Conservation (phyloP, 2,329 filamentous ascomycete genomes). For the Lachnellula occidentalis region DNA sequence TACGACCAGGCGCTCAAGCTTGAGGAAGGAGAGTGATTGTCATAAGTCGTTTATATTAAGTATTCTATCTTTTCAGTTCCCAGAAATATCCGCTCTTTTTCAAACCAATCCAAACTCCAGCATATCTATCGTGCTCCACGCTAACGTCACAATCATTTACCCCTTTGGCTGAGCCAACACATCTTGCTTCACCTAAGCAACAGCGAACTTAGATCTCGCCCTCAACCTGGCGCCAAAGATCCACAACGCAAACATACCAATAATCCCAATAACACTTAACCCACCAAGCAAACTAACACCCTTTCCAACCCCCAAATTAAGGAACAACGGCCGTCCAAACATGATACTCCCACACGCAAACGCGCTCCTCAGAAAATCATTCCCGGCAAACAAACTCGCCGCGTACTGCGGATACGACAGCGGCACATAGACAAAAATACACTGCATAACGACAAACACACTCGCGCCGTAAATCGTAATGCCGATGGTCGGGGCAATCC, state of each 20-base stretch:
- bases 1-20: too few relatives aligned
- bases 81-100: not conserved
- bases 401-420: slow-evolving; percentile 52
- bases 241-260: slow-evolving; percentile 38
- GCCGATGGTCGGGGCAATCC: slow-evolving; percentile 52
- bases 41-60: not conserved
- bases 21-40: not conserved
- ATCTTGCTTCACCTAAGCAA: slow-evolving; percentile 2
- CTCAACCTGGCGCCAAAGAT: slow-evolving; percentile 16
- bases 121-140: not conserved
- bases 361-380: slow-evolving; percentile 53
- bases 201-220: slow-evolving; percentile 20
- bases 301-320: slow-evolving; percentile 51
- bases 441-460: slow-evolving; percentile 53
- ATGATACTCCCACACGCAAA: slow-evolving; percentile 56
- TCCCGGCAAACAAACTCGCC: slow-evolving; percentile 54
- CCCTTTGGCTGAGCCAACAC: not conserved
- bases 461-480: slow-evolving; percentile 48
- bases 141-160: not conserved
- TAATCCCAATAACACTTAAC: slow-evolving; percentile 45
- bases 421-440: slow-evolving; percentile 55
- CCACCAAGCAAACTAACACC: slow-evolving; percentile 54
- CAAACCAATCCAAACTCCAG: not conserved
- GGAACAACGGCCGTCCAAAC: slow-evolving; percentile 54
- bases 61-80: not conserved